These are phyloP conservation scores for Mycena pura DNA, from an alignment of 768 basidiomycete genomes.

Conservation along the genomic window DNA sequence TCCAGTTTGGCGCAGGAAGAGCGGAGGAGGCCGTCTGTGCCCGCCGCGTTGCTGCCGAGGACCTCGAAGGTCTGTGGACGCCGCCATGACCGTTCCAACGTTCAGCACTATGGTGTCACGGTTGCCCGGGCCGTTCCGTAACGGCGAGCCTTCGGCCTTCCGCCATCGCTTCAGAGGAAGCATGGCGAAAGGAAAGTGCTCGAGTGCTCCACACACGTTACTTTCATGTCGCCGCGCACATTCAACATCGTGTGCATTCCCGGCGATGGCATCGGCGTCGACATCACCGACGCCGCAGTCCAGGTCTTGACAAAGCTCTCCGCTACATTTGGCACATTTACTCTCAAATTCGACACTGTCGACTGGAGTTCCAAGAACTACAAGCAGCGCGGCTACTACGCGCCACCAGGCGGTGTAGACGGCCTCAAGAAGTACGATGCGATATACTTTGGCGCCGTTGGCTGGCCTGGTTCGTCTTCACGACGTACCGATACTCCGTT, in stretches of 20 bases:
- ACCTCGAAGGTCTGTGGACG: neutral
- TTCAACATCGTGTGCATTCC: slow-evolving; percentile 55
- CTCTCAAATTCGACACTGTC: slow-evolving; percentile 50
- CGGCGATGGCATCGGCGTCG: slow-evolving; percentile 61
- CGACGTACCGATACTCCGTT: slow-evolving; percentile 16
- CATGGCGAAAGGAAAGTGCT: too few relatives aligned
- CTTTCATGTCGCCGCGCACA: slow-evolving; percentile 27
- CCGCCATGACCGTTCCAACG: too few relatives aligned
- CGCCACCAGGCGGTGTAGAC: slow-evolving; percentile 50
- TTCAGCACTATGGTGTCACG: too few relatives aligned
- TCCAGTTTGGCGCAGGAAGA: neutral
- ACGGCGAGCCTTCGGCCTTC: too few relatives aligned
- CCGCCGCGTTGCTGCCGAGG: neutral
- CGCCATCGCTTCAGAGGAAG: too few relatives aligned
- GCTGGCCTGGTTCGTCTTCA: slow-evolving; percentile 25
- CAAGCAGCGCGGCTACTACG: slow-evolving; percentile 53
- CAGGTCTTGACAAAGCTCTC: slow-evolving; percentile 53
- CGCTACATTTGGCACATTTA: slow-evolving; percentile 48
- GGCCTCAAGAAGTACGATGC: slow-evolving; percentile 49
- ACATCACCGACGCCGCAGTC: slow-evolving; percentile 57
- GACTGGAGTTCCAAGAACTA: slow-evolving; percentile 58
- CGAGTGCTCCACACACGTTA: too few relatives aligned
- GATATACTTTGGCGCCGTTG: slow-evolving; percentile 56
- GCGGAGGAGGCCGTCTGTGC: neutral
- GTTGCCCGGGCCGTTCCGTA: too few relatives aligned